Percentiles rank a stretch among this genome's conserved stretches.
Evolutionary conservation across 2,329 filamentous ascomycete genomes (phyloP).

Genomic region (Davidsoniella virescens): DNA sequence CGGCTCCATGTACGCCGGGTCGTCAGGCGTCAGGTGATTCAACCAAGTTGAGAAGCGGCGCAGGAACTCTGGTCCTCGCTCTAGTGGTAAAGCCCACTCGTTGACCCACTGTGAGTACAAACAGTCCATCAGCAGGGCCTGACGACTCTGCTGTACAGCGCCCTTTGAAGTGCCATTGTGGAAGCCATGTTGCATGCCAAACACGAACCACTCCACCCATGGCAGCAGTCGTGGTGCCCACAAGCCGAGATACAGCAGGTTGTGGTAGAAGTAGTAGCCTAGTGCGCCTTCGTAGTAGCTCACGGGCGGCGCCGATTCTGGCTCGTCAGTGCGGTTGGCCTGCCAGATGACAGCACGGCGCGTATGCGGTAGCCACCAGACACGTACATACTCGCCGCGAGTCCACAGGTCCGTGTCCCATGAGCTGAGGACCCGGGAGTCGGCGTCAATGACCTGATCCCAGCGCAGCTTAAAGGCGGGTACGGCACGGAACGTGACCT

Average conservation of each 20-base stretch:
- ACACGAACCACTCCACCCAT: constrained; percentile 89
- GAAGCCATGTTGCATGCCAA: constrained; percentile 96
- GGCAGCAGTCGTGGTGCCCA: constrained; percentile 66
- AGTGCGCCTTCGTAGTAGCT: constrained; percentile 70
- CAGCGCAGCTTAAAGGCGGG: constrained; percentile 74
- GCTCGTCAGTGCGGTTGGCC: constrained; percentile 58
- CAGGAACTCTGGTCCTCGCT: constrained; percentile 75
- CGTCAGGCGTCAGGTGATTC: constrained; percentile 42
- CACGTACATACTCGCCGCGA: constrained; percentile 70
- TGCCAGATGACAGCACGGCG: constrained; percentile 77
- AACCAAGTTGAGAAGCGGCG: constrained; percentile 75
- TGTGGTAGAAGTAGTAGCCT: constrained; percentile 84
- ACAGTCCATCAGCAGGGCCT: constrained; percentile 87
- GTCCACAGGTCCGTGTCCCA: constrained; percentile 72
- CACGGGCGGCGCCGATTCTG: constrained; percentile 38
- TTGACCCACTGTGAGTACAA: constrained; percentile 98
- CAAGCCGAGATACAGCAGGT: constrained; percentile 66
- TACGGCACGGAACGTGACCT: constrained; percentile 71
- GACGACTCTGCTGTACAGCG: constrained; percentile 65
- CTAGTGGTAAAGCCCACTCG: constrained; percentile 86
- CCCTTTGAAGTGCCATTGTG: constrained; percentile 46
- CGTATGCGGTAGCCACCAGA: constrained; percentile 97
- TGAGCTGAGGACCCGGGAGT: constrained; percentile 48
- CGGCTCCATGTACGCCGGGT: constrained; percentile 46
- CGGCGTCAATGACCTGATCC: constrained; percentile 61